These are phyloP conservation scores for Nadsonia fulvescens DNA, from an alignment of 805 yeast genomes.

Conservation along the genomic window DNA sequence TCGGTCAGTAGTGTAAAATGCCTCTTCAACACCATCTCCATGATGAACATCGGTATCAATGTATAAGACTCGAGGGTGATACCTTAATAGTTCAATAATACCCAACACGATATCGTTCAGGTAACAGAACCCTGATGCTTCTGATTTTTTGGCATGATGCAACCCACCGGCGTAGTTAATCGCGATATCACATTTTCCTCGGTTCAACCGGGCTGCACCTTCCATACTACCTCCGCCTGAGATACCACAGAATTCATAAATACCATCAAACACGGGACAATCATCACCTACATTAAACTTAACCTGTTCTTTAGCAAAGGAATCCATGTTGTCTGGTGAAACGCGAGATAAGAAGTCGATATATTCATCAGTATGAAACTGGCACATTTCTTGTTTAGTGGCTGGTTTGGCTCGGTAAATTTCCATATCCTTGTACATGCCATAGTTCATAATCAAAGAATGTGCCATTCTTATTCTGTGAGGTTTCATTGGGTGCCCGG, in stretches of 20 bases:
- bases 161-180: conserved; percentile 94
- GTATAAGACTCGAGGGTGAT: conserved; percentile 83
- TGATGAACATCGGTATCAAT: conserved; percentile 92
- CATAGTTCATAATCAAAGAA: conserved; percentile 90
- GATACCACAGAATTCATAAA: conserved; percentile 74
- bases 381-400: conserved; percentile 94
- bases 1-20: conserved; percentile 83
- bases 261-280: conserved; percentile 88
- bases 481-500: conserved; percentile 98
- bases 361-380: conserved; percentile 95
- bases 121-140: conserved; percentile 91
- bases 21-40: conserved; percentile 97
- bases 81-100: conserved; percentile 64
- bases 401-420: conserved; percentile 95
- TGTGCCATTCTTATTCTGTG: conserved; percentile 98
- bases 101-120: conserved; percentile 87
- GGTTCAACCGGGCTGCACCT: conserved; percentile 70
- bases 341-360: conserved; percentile 81
- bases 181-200: conserved; percentile 84
- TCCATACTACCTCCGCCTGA: conserved; percentile 83
- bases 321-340: conserved; percentile 78
- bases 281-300: conserved; percentile 95
- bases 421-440: conserved; percentile 91
- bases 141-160: conserved; percentile 89
- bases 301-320: conserved; percentile 72